Conservation (phyloP, 805 yeast species). For the Wickerhamomyces queroliae region DNA sequence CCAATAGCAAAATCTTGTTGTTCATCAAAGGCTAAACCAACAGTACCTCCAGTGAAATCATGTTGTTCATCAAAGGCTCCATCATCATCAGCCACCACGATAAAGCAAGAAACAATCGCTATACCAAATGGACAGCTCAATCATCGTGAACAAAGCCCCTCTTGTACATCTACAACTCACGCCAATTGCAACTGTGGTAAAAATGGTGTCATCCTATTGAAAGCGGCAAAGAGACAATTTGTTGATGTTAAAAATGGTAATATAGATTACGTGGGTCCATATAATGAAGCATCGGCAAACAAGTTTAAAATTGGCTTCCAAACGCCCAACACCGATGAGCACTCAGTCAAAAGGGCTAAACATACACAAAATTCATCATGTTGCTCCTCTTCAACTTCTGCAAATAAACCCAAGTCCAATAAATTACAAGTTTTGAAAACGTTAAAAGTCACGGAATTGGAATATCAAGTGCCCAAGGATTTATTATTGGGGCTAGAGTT, state of each 20-base stretch:
- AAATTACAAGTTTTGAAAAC: slow-evolving; percentile 12
- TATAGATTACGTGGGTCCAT: slow-evolving; percentile 21
- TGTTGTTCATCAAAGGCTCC: slow-evolving; percentile 5
- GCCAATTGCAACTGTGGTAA: slow-evolving; percentile 2
- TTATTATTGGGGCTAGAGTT: background rate
- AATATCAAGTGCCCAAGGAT: slow-evolving; percentile 1
- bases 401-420: background rate
- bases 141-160: too few species aligned
- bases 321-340: too few species aligned
- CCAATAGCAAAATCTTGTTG: background rate
- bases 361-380: slow-evolving; percentile 7
- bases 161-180: slow-evolving; percentile 6
- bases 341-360: slow-evolving; percentile 2
- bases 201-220: slow-evolving; percentile 18
- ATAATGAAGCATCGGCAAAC: slow-evolving; percentile 11
- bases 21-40: background rate
- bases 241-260: slow-evolving; percentile 22
- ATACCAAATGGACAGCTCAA: background rate
- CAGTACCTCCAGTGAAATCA: background rate
- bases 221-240: slow-evolving; percentile 20
- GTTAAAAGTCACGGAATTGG: slow-evolving; percentile 11
- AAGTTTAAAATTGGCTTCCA: slow-evolving; percentile 9
- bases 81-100: background rate
- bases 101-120: background rate
- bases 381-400: slow-evolving; percentile 1